Conservation (phyloP, 2,329 filamentous ascomycete genomes). For the Cytospora piceicola region DNA sequence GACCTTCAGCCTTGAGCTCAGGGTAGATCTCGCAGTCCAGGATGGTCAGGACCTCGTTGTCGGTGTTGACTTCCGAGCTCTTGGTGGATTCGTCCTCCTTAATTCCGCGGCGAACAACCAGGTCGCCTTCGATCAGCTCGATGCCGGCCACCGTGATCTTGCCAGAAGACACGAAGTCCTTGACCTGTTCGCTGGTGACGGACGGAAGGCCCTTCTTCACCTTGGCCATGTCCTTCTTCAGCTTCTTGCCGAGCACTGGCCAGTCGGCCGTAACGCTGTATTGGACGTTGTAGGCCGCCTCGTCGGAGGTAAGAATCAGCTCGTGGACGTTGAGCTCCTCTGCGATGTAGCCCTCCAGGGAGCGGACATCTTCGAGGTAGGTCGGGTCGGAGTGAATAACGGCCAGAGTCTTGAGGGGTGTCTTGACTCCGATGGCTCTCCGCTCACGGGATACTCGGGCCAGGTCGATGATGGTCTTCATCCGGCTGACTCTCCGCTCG, state of each 20-base stretch:
- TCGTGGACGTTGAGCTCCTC: conserved; percentile 93
- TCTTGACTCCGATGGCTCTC: conserved; percentile 83
- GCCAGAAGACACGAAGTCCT: conserved; percentile 73
- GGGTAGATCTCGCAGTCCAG: conserved; percentile 77
- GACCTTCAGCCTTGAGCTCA: conserved; percentile 73
- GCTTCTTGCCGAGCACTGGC: conserved; percentile 92
- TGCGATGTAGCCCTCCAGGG: conserved; percentile 82
- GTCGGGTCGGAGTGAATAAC: conserved; percentile 83
- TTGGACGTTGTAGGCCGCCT: conserved; percentile 88
- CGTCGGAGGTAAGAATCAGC: conserved; percentile 81
- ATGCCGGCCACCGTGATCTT: conserved; percentile 86
- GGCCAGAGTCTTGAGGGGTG: conserved; percentile 84
- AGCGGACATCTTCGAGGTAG: conserved; percentile 85
- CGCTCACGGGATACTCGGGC: conserved; percentile 85
- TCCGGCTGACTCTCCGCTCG: conserved; percentile 83
- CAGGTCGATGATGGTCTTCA: conserved; percentile 96
- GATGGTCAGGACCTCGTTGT: conserved; percentile 88
- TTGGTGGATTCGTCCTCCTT: conserved; percentile 72
- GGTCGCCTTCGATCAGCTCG: conserved; percentile 77
- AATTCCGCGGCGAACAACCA: conserved; percentile 79
- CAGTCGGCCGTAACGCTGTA: conserved; percentile 91
- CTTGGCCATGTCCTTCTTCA: conserved; percentile 90
- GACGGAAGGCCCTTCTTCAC: conserved; percentile 88
- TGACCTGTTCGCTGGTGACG: conserved; percentile 79
- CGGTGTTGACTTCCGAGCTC: conserved; percentile 83